phyloP scores from a whole-genome alignment of 2,329 filamentous ascomycete genomes.

The Aotearoamyces nothofagi region DNA sequence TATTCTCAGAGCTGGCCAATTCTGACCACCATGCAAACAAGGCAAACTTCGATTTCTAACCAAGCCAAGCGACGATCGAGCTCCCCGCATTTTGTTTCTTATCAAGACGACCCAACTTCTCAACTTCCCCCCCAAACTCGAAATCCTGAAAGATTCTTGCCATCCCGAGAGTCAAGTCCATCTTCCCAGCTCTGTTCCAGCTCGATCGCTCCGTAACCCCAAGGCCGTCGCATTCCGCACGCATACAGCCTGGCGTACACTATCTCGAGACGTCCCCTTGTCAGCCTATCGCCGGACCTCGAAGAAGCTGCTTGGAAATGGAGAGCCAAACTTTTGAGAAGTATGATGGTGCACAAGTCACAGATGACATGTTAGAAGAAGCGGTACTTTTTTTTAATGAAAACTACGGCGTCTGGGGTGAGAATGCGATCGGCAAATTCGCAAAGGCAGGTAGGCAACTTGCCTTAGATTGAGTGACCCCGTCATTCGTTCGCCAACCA shows the following conservation, averaged over 20 bases:
- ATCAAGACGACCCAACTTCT: too few species aligned
- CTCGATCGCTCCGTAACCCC: constrained; percentile 2
- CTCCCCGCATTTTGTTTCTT: too few species aligned
- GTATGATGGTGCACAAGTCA: constrained; percentile 2
- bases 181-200: too few species aligned
- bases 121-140: too few species aligned
- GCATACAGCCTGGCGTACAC: constrained; percentile 3
- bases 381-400: constrained; percentile 6
- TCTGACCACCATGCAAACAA: too few species aligned
- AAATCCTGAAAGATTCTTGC: too few species aligned
- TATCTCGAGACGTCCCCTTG: constrained; percentile 4
- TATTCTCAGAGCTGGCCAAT: too few species aligned
- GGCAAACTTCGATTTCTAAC: too few species aligned
- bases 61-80: too few species aligned
- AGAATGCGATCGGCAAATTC: not conserved
- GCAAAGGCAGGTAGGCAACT: not conserved
- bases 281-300: constrained; percentile 3
- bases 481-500: too few species aligned
- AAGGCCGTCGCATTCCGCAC: constrained; percentile 4
- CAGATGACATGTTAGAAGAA: constrained; percentile 4
- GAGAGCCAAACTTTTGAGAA: constrained; percentile 10
- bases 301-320: constrained; percentile 11
- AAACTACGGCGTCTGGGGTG: constrained; percentile 5
- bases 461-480: too few species aligned
- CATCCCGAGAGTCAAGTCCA: too few species aligned